phyloP scores from a whole-genome alignment of 495 filamentous ascomycete species.

The Sporormia fimetaria region DNA sequence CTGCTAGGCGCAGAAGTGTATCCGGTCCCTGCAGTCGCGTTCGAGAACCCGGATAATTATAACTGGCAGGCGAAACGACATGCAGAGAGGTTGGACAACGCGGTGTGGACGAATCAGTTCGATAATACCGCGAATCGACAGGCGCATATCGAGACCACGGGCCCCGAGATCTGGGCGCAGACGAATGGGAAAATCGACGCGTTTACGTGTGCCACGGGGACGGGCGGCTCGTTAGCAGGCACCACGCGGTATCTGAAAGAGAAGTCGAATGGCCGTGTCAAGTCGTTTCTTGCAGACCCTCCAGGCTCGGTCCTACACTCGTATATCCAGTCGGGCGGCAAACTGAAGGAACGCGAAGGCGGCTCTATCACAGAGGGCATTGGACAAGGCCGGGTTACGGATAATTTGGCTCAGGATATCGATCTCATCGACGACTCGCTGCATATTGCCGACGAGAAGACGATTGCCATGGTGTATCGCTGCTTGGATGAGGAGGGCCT shows the following conservation, averaged over 20 bases:
- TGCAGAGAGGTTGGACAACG: conserved; percentile 74
- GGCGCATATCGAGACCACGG: conserved; percentile 93
- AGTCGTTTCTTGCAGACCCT: conserved; percentile 84
- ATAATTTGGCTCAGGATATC: conserved; percentile 80
- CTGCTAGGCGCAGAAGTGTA: conserved; percentile 93
- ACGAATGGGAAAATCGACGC: conserved; percentile 78
- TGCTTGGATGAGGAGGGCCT: conserved; percentile 94
- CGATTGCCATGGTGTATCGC: conserved; percentile 94
- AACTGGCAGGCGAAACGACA: conserved; percentile 90
- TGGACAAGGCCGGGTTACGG: conserved; percentile 91
- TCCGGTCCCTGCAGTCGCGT: conserved; percentile 95
- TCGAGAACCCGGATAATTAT: conserved; percentile 92
- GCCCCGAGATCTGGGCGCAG: conserved; percentile 95
- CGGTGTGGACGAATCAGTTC: conserved; percentile 98
- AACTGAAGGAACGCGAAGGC: conserved; percentile 67
- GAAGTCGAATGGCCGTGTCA: conserved; percentile 65
- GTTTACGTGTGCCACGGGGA: conserved; percentile 92
- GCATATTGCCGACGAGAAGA: conserved; percentile 81
- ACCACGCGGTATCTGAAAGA: conserved; percentile 84
- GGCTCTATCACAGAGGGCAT: conserved; percentile 95
- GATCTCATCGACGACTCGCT: conserved; percentile 77
- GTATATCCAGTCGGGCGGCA: conserved; percentile 78
- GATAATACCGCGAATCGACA: conserved; percentile 90
- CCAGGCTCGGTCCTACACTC: conserved; percentile 85
- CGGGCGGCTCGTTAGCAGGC: conserved; percentile 82